A percentile compares a stretch with the other conserved stretches of the same genome.
These are phyloP conservation scores for Castanea mollissima DNA, from an alignment of 306 rosid genomes.

Conservation along the genomic window DNA sequence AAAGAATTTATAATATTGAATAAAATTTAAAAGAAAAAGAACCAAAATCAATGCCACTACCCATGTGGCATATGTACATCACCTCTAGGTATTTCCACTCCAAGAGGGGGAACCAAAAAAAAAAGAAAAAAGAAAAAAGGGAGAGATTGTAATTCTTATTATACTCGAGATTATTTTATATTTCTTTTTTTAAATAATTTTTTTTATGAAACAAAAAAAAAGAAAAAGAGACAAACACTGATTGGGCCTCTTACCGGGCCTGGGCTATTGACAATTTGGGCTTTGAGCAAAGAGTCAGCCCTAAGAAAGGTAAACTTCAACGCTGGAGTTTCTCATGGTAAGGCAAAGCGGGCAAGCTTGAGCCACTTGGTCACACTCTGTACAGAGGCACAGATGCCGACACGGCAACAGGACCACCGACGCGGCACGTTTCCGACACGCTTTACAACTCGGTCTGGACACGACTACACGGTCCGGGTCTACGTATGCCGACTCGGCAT, in stretches of 20 bases:
- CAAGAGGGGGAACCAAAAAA: constrained; percentile 15
- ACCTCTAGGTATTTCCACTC: constrained; percentile 33
- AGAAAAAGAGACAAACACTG: neutral
- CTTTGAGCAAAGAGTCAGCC: constrained; percentile 26
- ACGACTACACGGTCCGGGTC: constrained; percentile 62
- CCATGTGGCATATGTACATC: constrained; percentile 58
- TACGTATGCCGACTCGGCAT: constrained; percentile 74
- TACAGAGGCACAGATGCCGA: constrained; percentile 75
- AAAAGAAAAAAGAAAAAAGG: neutral
- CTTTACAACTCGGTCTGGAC: constrained; percentile 66
- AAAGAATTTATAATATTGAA: constrained; percentile 63
- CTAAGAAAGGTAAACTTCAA: constrained; percentile 64
- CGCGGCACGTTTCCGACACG: constrained; percentile 63
- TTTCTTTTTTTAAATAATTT: neutral
- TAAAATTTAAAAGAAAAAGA: constrained; percentile 33
- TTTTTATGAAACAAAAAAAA: neutral
- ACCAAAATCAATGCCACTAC: constrained; percentile 36
- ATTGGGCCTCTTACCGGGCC: constrained; percentile 35
- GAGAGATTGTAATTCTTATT: constrained; percentile 21
- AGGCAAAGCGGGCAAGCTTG: constrained; percentile 77
- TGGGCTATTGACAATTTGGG: constrained; percentile 31
- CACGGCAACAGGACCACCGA: constrained; percentile 81
- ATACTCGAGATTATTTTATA: constrained; percentile 23
- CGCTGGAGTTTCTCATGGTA: constrained; percentile 63
- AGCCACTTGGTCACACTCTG: constrained; percentile 60